A percentile compares a stretch with the other conserved stretches of the same genome.
These are phyloP conservation scores for Cardamine resedifolia DNA, from an alignment of 345 rosid genomes.

Conservation along the genomic window DNA sequence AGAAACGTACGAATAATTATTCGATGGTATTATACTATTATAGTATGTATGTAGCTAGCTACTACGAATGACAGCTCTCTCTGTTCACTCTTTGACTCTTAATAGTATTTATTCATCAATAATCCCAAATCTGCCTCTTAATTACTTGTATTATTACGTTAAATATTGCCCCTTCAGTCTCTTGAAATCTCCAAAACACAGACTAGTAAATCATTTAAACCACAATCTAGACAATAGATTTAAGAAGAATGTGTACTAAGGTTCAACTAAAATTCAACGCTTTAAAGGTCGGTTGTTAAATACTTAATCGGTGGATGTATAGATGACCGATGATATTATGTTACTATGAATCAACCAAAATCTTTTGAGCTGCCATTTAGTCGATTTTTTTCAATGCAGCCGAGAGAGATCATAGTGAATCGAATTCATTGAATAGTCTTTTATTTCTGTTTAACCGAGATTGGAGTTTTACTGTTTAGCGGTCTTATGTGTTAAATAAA, in stretches of 20 bases:
- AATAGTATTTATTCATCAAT: not conserved
- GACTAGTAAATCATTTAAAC: not conserved
- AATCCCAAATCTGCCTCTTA: constrained; percentile 32
- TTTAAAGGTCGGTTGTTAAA: not conserved
- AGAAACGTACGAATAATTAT: not conserved
- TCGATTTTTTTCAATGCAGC: not conserved
- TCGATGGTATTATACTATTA: not conserved
- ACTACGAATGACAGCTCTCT: constrained; percentile 35
- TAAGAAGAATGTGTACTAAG: constrained; percentile 6
- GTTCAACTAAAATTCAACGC: constrained; percentile 16
- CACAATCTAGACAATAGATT: not conserved
- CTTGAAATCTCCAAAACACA: constrained; percentile 6
- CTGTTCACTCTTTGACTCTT: constrained; percentile 29
- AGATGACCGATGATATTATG: not conserved
- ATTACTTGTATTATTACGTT: not conserved
- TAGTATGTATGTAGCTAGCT: constrained; percentile 21
- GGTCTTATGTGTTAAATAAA: not conserved
- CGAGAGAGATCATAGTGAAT: not conserved
- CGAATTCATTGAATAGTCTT: not conserved
- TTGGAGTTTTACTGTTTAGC: not conserved
- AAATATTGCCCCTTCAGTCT: constrained; percentile 22
- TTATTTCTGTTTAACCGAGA: not conserved
- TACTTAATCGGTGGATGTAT: not conserved
- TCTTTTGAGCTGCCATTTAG: not conserved
- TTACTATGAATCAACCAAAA: not conserved